Conservation (phyloP, 2,329 filamentous ascomycete species). For the Neocatenulostroma microsporum region DNA sequence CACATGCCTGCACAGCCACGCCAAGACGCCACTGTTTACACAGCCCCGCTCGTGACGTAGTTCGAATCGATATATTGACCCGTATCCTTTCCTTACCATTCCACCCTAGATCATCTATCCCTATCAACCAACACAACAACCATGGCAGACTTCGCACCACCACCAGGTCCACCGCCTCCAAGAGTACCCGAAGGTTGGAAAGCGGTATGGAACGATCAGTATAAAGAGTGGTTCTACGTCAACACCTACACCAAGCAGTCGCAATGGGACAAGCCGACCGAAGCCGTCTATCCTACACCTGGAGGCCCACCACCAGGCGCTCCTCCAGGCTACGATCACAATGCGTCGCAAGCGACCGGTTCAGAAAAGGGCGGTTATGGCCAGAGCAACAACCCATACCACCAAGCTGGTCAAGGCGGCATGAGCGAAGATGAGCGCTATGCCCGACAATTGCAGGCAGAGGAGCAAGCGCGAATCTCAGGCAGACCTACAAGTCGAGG, state of each 20-base stretch:
- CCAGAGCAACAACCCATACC: slow-evolving; percentile 64
- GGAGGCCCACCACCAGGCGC: slow-evolving; percentile 48
- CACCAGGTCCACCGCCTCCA: slow-evolving; percentile 23
- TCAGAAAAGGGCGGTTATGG: slow-evolving; percentile 42
- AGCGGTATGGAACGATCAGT: slow-evolving; percentile 77
- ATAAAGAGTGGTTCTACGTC: slow-evolving; percentile 91
- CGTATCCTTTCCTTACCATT: too few relatives aligned
- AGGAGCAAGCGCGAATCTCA: slow-evolving; percentile 59
- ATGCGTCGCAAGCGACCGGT: slow-evolving; percentile 35
- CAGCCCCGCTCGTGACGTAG: too few relatives aligned
- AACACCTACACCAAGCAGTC: slow-evolving; percentile 82
- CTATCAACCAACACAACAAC: slow-evolving; percentile 5
- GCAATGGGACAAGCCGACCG: slow-evolving; percentile 79
- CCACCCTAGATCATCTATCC: not conserved
- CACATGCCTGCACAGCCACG: too few relatives aligned
- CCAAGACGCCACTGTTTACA: too few relatives aligned
- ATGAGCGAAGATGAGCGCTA: slow-evolving; percentile 63
- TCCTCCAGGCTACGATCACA: slow-evolving; percentile 58
- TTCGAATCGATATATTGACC: too few relatives aligned
- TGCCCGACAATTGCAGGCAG: slow-evolving; percentile 70
- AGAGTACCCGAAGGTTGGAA: slow-evolving; percentile 71
- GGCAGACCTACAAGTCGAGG: slow-evolving; percentile 41
- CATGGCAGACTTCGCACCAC: slow-evolving; percentile 30
- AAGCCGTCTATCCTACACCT: slow-evolving; percentile 52
- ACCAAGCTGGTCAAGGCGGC: slow-evolving; percentile 9